phyloP scores from a whole-genome alignment of 352 stramenopile species.

The Phytophthora idaei region DNA sequence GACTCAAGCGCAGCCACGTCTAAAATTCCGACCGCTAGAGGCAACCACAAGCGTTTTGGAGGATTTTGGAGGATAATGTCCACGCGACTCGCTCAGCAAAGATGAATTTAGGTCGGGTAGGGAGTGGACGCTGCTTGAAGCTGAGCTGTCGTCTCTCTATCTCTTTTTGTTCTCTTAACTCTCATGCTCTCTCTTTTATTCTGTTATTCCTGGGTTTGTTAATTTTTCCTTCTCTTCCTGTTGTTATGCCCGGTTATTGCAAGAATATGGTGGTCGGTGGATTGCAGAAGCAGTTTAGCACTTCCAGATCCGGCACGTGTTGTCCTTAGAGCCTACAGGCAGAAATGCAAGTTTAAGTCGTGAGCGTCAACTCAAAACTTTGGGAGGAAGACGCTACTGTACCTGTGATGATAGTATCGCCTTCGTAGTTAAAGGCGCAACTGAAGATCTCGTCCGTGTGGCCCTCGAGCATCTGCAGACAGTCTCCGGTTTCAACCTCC shows the following conservation, averaged over 20 bases:
- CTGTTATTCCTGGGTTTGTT: background rate
- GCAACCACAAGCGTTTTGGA: background rate
- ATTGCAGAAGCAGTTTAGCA: slow-evolving; percentile 43
- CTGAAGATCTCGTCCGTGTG: slow-evolving; percentile 98
- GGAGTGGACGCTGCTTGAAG: background rate
- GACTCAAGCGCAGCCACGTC: background rate
- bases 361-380: too few relatives aligned
- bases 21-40: slow-evolving; percentile 4
- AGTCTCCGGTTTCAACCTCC: slow-evolving; percentile 95
- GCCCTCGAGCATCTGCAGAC: slow-evolving; percentile 94
- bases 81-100: slow-evolving; percentile 1
- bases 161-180: slow-evolving; percentile 30
- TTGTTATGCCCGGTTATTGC: background rate
- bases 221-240: background rate
- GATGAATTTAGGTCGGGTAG: slow-evolving; percentile 23
- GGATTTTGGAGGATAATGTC: background rate
- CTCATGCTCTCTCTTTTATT: slow-evolving; percentile 9
- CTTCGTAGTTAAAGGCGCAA: slow-evolving; percentile 97
- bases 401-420: slow-evolving; percentile 97
- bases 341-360: background rate
- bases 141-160: slow-evolving; percentile 2
- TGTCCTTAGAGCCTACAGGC: slow-evolving; percentile 76
- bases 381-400: slow-evolving; percentile 14
- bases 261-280: background rate
- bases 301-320: slow-evolving; percentile 88